Evolutionary conservation across 2,329 filamentous ascomycete genomes (phyloP), one percentile per base, ranked within the genome.

Genomic region (Neonectria sp.): DNA sequence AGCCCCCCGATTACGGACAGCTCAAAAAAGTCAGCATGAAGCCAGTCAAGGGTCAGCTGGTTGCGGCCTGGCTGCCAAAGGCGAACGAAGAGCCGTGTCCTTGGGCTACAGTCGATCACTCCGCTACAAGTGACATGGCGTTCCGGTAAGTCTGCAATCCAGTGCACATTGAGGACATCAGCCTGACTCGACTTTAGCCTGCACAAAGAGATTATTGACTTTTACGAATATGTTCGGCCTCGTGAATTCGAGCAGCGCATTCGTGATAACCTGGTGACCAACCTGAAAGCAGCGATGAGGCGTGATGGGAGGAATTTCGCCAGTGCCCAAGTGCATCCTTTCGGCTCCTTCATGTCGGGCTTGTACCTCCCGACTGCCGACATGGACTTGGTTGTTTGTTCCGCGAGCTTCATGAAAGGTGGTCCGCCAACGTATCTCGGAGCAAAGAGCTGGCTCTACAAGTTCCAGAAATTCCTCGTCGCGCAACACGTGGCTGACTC

Each of bases 261-360:
- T 61, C 93, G 96, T 11, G 81, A 86, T 24, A 88, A 93, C 53
- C 83, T 99, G 15, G 86, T 98, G 37, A 82, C 89, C 3, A 90
- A 94, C 21, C 84, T 98, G 2, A 85, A 90, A 56, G 77, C 78
- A 21, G 85, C 86, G 3, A 86, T 97, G 75, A 85, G 85, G 65
- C 84, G 79, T 15, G 83, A 83, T 13, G 78, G 73, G 1, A 72
- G 77, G n/a, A 79, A 84, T 55, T 92, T 90, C 73, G 81, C 84
- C 13, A 88, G 89, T 53, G 89, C 91, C 12, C 86, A 91, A 55
- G 84, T 98, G 8, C 85, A 88, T 37, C 86, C 92, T 11, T 99
- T 99, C 78, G 96, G 96, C n/a, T 98, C 96, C 0, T 99, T 95
- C 80, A 95, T 94, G 73, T 94, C 94, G 3, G 94, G 93, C 0